These are phyloP conservation scores for Begonia peltatifolia DNA, from an alignment of 306 rosid genomes.

Conservation along the genomic window DNA sequence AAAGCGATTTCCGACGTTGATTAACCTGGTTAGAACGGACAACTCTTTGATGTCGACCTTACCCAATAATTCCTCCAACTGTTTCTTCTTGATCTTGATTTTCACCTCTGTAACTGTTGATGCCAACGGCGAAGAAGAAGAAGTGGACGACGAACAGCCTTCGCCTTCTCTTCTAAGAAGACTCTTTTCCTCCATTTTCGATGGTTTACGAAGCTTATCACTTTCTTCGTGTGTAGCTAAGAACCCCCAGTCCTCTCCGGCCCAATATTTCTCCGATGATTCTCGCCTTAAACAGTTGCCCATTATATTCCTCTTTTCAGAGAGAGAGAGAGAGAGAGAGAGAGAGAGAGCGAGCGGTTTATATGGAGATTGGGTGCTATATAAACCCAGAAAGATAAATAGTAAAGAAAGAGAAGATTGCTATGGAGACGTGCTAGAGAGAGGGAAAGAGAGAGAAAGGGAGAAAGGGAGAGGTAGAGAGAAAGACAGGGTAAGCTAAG, in stretches of 20 bases:
- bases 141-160: neutral
- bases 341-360: neutral
- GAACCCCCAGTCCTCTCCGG: constrained; percentile 35
- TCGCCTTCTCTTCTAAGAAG: neutral
- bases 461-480: neutral
- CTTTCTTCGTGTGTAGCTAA: constrained; percentile 2
- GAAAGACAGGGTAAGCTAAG: neutral
- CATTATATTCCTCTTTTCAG: constrained; percentile 14
- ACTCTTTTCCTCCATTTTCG: constrained; percentile 1
- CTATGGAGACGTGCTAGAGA: neutral
- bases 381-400: neutral
- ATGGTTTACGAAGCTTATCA: neutral
- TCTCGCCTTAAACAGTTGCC: constrained; percentile 64
- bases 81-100: constrained; percentile 71
- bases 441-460: neutral
- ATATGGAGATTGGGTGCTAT: neutral
- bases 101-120: constrained; percentile 32
- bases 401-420: neutral
- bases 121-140: neutral
- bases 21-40: constrained; percentile 36
- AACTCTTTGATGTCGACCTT: constrained; percentile 34
- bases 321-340: neutral
- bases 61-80: constrained; percentile 38
- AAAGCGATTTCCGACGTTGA: constrained; percentile 17
- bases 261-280: constrained; percentile 24